These are phyloP conservation scores for Truncatella angustata DNA, from an alignment of 2,329 filamentous ascomycete genomes.

Conservation along the genomic window DNA sequence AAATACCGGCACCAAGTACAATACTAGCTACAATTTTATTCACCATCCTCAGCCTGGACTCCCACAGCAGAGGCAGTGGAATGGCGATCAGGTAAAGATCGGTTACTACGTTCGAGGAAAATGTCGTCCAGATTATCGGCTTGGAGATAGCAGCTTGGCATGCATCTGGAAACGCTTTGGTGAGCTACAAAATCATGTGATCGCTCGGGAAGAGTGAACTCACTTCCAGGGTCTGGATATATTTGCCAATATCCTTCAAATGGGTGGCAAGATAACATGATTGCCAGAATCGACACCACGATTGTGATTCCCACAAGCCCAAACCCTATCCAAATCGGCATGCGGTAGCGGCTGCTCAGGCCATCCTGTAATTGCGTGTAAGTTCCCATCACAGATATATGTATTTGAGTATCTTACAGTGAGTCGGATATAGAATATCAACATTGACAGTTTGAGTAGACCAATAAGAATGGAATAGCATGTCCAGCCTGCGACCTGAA, in stretches of 20 bases:
- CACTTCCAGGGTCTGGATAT: conserved; percentile 49
- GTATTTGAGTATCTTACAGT: conserved; percentile 29
- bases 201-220: conserved; percentile 17
- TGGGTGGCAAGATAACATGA: conserved; percentile 46
- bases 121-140: conserved; percentile 46
- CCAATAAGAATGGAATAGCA: not conserved
- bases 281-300: conserved; percentile 41
- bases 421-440: conserved; percentile 51
- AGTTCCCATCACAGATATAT: not conserved
- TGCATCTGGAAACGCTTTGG: conserved; percentile 27
- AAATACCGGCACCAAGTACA: conserved; percentile 35
- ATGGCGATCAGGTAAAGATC: conserved; percentile 59
- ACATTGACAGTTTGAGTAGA: conserved; percentile 32
- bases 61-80: conserved; percentile 50
- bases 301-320: conserved; percentile 42
- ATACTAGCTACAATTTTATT: conserved; percentile 35
- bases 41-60: conserved; percentile 29
- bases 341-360: conserved; percentile 35
- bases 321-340: conserved; percentile 45
- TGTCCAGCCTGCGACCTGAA: conserved; percentile 52
- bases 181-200: conserved; percentile 2
- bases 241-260: conserved; percentile 54
- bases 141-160: conserved; percentile 45
- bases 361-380: conserved; percentile 28
- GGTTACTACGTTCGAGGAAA: conserved; percentile 50